Evolutionary conservation across 768 basidiomycete species (phyloP).

Genomic region (Boletus rex-veris): DNA sequence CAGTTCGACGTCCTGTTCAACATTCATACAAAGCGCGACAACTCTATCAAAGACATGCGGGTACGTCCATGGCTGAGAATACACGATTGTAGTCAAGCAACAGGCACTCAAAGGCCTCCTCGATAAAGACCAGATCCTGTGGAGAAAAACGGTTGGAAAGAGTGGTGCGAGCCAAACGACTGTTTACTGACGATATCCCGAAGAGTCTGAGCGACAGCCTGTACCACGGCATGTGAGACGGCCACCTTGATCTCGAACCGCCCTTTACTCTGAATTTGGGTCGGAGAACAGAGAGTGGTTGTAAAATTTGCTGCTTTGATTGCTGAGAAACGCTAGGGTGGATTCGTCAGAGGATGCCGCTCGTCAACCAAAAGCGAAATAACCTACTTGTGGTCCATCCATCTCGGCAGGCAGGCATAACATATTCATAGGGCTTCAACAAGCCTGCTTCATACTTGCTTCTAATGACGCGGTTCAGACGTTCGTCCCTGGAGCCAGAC

Average conservation of each 20-base stretch:
- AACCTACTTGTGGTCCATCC: constrained; percentile 91
- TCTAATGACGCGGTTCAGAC: constrained; percentile 86
- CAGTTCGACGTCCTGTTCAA: no score
- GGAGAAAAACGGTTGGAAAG: neutral
- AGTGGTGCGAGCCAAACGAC: no score
- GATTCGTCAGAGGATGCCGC: neutral
- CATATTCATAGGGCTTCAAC: constrained; percentile 94
- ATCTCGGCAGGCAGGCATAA: constrained; percentile 83
- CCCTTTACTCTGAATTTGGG: constrained; percentile 75
- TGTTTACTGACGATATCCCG: constrained; percentile 61
- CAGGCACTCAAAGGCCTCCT: constrained; percentile 94
- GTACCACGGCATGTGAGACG: neutral
- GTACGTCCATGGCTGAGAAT: constrained; percentile 94
- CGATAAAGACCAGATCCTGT: constrained; percentile 93
- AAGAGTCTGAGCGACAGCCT: constrained; percentile 82
- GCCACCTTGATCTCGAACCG: neutral
- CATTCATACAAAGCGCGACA: no score
- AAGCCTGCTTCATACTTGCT: constrained; percentile 97
- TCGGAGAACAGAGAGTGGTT: constrained; percentile 79
- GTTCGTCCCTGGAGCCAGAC: constrained; percentile 84
- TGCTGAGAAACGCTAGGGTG: constrained; percentile 74
- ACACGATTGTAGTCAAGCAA: constrained; percentile 94
- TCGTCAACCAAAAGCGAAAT: neutral
- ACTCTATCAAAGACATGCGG: constrained; percentile 96
- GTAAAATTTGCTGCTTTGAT: constrained; percentile 87